Evolutionary conservation across 2,329 filamentous ascomycete species (phyloP), one percentile per base, ranked within the genome.

Genomic region (Xylariales sp.): DNA sequence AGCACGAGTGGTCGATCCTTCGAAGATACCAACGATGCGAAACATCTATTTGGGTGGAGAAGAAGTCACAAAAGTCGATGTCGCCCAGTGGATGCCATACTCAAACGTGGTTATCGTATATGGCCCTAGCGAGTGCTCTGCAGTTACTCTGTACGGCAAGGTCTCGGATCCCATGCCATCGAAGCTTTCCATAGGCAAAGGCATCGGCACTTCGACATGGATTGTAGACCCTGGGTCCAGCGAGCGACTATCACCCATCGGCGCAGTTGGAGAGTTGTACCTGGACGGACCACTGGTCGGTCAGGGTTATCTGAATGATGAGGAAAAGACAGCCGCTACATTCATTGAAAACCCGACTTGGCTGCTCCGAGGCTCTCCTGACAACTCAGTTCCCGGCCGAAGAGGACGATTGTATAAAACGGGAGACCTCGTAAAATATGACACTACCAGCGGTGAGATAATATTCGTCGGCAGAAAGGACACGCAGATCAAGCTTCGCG

Each of bases 311-410:
- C n/a, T 38, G 10, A 17, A 20, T 21, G 23, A 29, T 17, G 14
- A 18, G 4, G 28, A 32, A 12, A 24, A 17, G 13, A 32, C 19
- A 7, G 28, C 11, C 7, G 8, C 17, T 5, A 4, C 13, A 5
- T 38, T 38, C 4, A 17, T 38, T 17, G 18, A 6, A 5, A 16
- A 33, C 43, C 40, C 49, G 51, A 2, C 28, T 6, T 38, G 36
- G 36, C n/a, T 32, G 23, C 17, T 6, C 13, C 17, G 3, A 18
- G 32, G 32, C 12, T 17, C 18, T 10, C n/a, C 20, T 2, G 35
- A 24, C 11, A 17, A 31, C 5, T 13, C 11, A 11, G 29, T 18
- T 14, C 4, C 30, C 3, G 35, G 35, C 7, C 17, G 35, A 12
- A n/a, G 12, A 2, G 37, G 37, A 4, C 20, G 33, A 5, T 5